Evolutionary conservation across 345 rosid species (phyloP).

Genomic region (Lumnitzera littorea): DNA sequence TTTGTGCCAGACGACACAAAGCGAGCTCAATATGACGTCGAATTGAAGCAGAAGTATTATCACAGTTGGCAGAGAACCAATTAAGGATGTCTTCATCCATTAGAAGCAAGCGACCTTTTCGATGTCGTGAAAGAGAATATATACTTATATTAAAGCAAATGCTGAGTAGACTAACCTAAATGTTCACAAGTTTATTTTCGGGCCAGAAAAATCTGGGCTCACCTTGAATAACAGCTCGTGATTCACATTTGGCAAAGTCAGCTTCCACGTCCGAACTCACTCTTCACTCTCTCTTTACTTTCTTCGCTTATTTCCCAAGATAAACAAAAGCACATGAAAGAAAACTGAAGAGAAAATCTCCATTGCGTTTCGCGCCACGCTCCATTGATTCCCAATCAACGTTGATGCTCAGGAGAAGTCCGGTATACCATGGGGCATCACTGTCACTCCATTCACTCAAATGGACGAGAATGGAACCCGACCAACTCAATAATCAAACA

Average conservation of each 20-base stretch:
- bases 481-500: too few relatives aligned
- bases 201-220: conserved; percentile 1
- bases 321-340: too few relatives aligned
- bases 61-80: conserved; percentile 62
- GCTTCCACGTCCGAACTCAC: conserved; percentile 18
- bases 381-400: too few relatives aligned
- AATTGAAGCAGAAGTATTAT: conserved; percentile 47
- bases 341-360: too few relatives aligned
- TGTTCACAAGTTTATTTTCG: neutral
- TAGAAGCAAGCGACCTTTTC: conserved; percentile 71
- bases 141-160: neutral
- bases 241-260: conserved; percentile 93
- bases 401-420: too few relatives aligned
- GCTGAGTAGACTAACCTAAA: neutral
- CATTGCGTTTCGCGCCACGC: too few relatives aligned
- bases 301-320: too few relatives aligned
- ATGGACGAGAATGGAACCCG: too few relatives aligned
- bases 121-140: conserved; percentile 43
- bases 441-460: too few relatives aligned
- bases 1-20: conserved; percentile 92
- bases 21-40: conserved; percentile 83
- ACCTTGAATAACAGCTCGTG: conserved; percentile 79
- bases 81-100: conserved; percentile 71
- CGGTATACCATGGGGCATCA: too few relatives aligned
- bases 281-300: too few relatives aligned